Evolutionary conservation across 768 basidiomycete species (phyloP), one percentile per base, ranked within the genome.

Genomic region (Hericium alpestre): DNA sequence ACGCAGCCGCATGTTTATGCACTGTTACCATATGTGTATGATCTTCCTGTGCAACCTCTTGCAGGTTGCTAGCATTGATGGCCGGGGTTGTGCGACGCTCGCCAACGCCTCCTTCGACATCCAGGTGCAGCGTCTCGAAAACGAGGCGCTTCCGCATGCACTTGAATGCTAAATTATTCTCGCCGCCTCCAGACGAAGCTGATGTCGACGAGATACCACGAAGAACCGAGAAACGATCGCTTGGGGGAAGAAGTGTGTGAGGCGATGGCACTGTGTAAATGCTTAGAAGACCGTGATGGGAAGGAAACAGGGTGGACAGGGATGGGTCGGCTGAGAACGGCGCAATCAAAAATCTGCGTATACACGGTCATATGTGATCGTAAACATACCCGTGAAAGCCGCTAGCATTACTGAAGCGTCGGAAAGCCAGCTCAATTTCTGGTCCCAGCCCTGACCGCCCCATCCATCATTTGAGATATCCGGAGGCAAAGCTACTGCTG

Each of bases 91-190:
- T 90, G 59, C 85, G 79, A 51, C 90, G 76, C 67, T 89, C 88
- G 12, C 80, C 76, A 25, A 91, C 81, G 15, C 92, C 88, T n/a
- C 92, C 87, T 68, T 93, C 89, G 39, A 90, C 74, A 67, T 88
- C 86, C 23, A 95, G 74, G 70, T 95, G 92, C 58, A 97, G 73
- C 23, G 93, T 97, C 73, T 97, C 95, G 63, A 98, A 81, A 20
- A 94, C 73, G 56, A 97, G 76, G 52, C 92, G 75, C 67, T 89
- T 92, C 63, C 94, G 76, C 65, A 86, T 96, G 65, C 90, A 88
- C 67, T 86, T 89, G 78, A 98, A 99, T 12, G 88, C 93, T 8
- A 99, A 77, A 65, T 98, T 97, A 71, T 98, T 98, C 69, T 97
- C 94, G 8, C 93, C 89, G n/a, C 83, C 82, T 7, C 79, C 78